Percentiles rank a stretch among this genome's conserved stretches.
These are phyloP conservation scores for Aechmea fasciata DNA, from an alignment of 176 grass and related monocot genomes.

Conservation along the genomic window DNA sequence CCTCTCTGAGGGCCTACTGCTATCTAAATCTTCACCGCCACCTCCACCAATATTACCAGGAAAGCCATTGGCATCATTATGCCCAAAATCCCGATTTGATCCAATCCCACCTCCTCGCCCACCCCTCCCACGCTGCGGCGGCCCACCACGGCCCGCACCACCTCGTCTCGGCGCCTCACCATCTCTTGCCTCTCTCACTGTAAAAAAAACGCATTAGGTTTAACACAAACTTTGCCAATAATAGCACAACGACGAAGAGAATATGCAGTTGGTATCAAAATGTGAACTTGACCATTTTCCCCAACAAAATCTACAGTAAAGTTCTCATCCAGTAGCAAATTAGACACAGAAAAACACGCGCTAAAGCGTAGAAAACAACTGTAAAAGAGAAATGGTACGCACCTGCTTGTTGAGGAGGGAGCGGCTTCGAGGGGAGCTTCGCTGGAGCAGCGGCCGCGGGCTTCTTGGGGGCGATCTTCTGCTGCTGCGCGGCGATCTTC, in stretches of 20 bases:
- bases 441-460: not conserved
- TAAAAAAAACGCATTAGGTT: no score
- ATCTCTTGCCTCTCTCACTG: constrained; percentile 18
- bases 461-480: not conserved
- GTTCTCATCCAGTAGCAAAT: no score
- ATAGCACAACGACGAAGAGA: no score
- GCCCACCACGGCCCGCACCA: not conserved
- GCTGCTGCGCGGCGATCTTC: constrained; percentile 3
- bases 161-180: constrained; percentile 6
- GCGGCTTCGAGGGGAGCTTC: constrained; percentile 11
- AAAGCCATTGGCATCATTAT: constrained; percentile 1
- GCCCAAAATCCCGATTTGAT: constrained; percentile 3
- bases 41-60: not conserved
- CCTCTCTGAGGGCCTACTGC: constrained; percentile 2
- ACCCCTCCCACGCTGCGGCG: constrained; percentile 13
- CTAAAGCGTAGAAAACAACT: not conserved
- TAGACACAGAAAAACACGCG: not conserved
- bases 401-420: constrained; percentile 16
- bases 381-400: not conserved
- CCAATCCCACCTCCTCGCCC: constrained; percentile 10
- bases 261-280: no score
- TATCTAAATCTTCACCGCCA: constrained; percentile 3
- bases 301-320: no score
- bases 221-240: no score
- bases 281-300: no score